Evolutionary conservation across 768 basidiomycete species (phyloP), one percentile per base, ranked within the genome.

Genomic region (Astraeus odoratus): DNA sequence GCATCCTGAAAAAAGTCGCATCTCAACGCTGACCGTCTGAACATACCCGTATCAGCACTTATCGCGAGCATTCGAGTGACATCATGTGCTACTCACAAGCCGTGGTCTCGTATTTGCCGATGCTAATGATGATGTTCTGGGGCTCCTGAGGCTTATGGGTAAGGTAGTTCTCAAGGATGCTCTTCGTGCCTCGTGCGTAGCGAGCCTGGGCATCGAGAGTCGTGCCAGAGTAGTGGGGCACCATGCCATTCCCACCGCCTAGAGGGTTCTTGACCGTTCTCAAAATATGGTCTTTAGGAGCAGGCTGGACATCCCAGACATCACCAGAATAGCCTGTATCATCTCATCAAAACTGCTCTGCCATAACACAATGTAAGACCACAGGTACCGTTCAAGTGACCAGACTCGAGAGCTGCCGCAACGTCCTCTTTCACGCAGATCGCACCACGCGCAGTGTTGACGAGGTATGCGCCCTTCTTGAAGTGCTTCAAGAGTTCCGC

Each of bases 381-480:
- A 18, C 24, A 54, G 52, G 39, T 35, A 65, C 83, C 91, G 44
- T 68, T 63, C 50, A 94, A 64, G 24, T 88, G 85, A 15, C 91
- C 91, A 42, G 75, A 80, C 68, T 77, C 72, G 45, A 95, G 61
- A 10, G 91, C 89, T 0, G 61, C 80, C 4, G 83, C 81, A 48
- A 94, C 83, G 34, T 80, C 89, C 50, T 90, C 80, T 53, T 80
- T 80, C 67, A 89, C 82, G 60, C 86, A 90, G 57, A 95, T 91
- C 33, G 92, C 92, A 35, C 92, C 92, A 54, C 90, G 87, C 42
- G 89, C 88, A 23, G 89, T 91, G 77, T 95, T 95, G 59, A 95
- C 83, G 56, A 94, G 78, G 85, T 86, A 92, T 13, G 90, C 78
- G 39, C 89, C 91, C 63, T 86, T 83, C 76, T 95, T 95, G 77